Conservation (phyloP, 2,329 filamentous ascomycete species). For the Cordyceps fumosorosea region DNA sequence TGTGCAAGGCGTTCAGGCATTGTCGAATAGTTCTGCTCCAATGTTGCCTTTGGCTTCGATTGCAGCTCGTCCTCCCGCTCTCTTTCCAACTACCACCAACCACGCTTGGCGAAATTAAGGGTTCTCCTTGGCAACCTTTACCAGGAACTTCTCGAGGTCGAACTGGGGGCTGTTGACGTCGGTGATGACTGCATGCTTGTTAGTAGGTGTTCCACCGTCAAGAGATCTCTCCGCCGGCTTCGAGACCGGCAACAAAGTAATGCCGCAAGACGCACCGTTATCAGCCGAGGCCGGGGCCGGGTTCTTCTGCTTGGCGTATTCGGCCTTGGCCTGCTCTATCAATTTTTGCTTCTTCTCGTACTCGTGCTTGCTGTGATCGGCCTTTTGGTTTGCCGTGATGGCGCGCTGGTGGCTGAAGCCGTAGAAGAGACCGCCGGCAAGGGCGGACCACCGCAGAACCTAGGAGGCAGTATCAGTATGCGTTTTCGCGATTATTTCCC, state of each 20-base stretch:
- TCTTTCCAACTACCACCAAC: not conserved
- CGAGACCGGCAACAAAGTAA: constrained; percentile 12
- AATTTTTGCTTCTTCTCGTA: constrained; percentile 86
- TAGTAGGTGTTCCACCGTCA: constrained; percentile 14
- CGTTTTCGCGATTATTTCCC: not conserved
- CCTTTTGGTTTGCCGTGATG: constrained; percentile 65
- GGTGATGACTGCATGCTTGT: constrained; percentile 25
- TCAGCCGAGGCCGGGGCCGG: constrained; percentile 30
- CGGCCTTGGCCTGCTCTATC: constrained; percentile 88
- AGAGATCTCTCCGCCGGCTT: not conserved
- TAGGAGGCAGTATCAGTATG: constrained; percentile 37
- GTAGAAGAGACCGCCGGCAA: constrained; percentile 88
- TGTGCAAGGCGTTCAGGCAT: constrained; percentile 18
- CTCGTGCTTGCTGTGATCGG: constrained; percentile 66
- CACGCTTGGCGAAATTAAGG: constrained; percentile 30
- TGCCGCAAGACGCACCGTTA: constrained; percentile 24
- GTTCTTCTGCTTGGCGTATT: constrained; percentile 73
- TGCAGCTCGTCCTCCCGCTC: constrained; percentile 21
- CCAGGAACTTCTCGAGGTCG: constrained; percentile 81
- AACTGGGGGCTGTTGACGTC: constrained; percentile 85
- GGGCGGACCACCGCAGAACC: constrained; percentile 96
- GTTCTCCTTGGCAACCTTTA: constrained; percentile 51
- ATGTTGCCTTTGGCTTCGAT: constrained; percentile 7
- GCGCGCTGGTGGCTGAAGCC: constrained; percentile 88
- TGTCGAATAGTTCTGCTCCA: constrained; percentile 9